Percentiles rank a stretch among this genome's conserved stretches.
These are phyloP conservation scores for Geotrichum europaeum DNA, from an alignment of 1,139 yeast genomes.

Conservation along the genomic window DNA sequence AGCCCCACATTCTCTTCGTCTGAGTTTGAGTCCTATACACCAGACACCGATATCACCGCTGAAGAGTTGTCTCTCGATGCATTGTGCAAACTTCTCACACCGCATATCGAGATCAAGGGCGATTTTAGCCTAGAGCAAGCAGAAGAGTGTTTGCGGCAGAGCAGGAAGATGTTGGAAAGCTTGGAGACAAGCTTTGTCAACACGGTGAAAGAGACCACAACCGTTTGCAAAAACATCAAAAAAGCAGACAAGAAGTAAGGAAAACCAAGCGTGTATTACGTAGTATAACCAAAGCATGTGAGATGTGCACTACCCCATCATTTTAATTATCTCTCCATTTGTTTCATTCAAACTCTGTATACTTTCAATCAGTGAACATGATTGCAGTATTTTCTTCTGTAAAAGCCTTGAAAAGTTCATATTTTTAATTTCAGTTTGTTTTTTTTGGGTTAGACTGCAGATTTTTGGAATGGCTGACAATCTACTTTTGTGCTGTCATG, in stretches of 20 bases:
- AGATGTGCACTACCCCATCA: too few species aligned
- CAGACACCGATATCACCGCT: background rate
- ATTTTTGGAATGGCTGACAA: background rate
- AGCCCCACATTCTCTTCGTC: background rate
- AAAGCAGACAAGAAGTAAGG: background rate
- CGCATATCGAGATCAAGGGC: background rate
- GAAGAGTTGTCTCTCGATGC: background rate
- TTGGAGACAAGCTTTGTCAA: background rate
- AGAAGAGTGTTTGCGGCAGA: background rate
- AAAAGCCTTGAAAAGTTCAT: too few species aligned
- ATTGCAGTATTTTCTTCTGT: background rate
- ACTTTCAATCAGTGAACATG: background rate
- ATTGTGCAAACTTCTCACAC: constrained; percentile 6
- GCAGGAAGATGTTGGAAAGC: background rate
- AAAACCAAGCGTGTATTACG: background rate
- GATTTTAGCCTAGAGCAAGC: constrained; percentile 1
- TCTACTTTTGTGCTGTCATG: background rate
- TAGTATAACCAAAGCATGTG: too few species aligned
- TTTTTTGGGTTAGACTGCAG: background rate
- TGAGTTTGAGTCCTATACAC: background rate
- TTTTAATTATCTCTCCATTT: too few species aligned
- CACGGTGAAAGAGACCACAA: background rate
- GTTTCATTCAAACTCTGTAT: too few species aligned
- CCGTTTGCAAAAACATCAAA: background rate
- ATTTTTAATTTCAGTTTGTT: background rate